Evolutionary conservation across 768 basidiomycete genomes (phyloP), one percentile per base, ranked within the genome.

Genomic region (Amylocystis lapponica): DNA sequence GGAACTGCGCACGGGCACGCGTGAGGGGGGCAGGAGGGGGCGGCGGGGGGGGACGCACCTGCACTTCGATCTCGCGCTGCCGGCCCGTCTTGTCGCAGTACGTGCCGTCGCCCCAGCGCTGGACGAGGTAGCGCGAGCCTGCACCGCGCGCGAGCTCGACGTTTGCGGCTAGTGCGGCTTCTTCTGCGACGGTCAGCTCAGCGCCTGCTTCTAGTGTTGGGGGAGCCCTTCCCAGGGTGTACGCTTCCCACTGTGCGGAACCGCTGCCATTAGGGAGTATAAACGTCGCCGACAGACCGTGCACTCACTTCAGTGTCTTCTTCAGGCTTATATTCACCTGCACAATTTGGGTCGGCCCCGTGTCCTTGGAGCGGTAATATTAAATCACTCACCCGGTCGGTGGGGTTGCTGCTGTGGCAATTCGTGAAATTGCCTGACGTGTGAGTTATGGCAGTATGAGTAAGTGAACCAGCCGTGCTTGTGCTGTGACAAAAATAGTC

Each of bases 401-500:
- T 80, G 77, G 38, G 78, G 69, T 50, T 81, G 82, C 41, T 76
- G 63, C 58, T 78, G 80, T 52, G 69, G 59, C 46, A 86, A 69
- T 62, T 93, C 92, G 65, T 86, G 86, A 73, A 98, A 99, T 66
- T 99, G 96, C 45, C 94, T 83, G 48, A 98, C 91, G 66, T 96
- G 83, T 39, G 81, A 76, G 63, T 93, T 88, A 68, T 99, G 93
- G 69, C 95, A 92, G 64, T 88, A 96, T 37, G 90, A 83, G 67
- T 98, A 98, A 27, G 93, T 98, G 70, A 97, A 98, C 93, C 93
- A 96, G 29, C 83, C 80, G 70, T 91, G 87, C 53, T 79, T 79
- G 60, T 84, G 81, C 84, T 91, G 67, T 49, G n/a, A 41, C 48
- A 54, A 65, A 61, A 62, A 54, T 36, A 41, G 49, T 54, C 50